Evolutionary conservation across 1,139 yeast species (phyloP).

Genomic region (Sugiyamaella xylanicola): DNA sequence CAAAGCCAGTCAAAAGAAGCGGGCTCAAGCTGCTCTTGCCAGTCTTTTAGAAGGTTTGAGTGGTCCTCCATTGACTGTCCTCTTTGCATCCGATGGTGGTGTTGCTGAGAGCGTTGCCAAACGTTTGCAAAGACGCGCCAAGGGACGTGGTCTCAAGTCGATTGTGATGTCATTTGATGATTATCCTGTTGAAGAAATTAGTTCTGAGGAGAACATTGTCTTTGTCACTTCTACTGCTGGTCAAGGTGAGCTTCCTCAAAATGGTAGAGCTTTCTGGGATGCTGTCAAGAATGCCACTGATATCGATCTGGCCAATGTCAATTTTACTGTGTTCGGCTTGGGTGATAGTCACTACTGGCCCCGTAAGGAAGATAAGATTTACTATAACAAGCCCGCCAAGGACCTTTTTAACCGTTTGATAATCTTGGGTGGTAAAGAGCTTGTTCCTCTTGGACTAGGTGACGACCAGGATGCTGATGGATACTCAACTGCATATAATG

Average conservation of each 20-base stretch:
- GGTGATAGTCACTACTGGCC: conserved; percentile 99
- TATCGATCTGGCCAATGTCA: conserved; percentile 69
- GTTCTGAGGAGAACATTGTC: conserved; percentile 77
- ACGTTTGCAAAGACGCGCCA: conserved; percentile 79
- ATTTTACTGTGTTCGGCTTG: conserved; percentile 79
- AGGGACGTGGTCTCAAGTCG: conserved; percentile 83
- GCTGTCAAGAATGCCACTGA: conserved; percentile 66
- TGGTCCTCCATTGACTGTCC: conserved; percentile 90
- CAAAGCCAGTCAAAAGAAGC: conserved; percentile 60
- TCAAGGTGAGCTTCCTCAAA: conserved; percentile 97
- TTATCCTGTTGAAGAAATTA: conserved; percentile 73
- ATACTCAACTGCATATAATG: conserved; percentile 81
- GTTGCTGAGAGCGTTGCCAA: conserved; percentile 84
- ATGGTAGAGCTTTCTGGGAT: conserved; percentile 93
- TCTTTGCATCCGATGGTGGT: conserved; percentile 96
- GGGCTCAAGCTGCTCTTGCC: conserved; percentile 77
- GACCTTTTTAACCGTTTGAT: conserved; percentile 68
- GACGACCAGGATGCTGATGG: conserved; percentile 99
- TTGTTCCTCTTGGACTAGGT: conserved; percentile 82
- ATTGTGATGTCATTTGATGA: conserved; percentile 84
- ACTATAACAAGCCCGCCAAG: conserved; percentile 88
- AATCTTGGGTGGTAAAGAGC: conserved; percentile 70
- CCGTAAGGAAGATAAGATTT: conserved; percentile 90
- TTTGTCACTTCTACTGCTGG: conserved; percentile 91
- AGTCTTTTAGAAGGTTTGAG: conserved; percentile 80